Percentiles rank a stretch among this genome's conserved stretches.
phyloP scores from a whole-genome alignment of 129 eudicot species.

The Arctium minus region DNA sequence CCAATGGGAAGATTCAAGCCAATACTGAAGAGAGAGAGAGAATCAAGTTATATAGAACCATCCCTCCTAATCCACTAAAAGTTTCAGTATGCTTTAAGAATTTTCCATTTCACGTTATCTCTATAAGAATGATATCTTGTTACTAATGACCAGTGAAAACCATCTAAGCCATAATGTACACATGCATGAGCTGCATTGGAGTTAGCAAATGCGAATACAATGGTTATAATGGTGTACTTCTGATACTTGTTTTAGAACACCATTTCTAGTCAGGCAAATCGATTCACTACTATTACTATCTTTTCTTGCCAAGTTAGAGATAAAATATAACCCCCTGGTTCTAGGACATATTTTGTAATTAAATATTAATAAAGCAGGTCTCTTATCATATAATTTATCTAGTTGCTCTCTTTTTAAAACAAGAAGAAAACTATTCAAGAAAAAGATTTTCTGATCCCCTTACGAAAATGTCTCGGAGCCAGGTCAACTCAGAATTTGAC shows the following conservation, averaged over 20 bases:
- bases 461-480: background rate
- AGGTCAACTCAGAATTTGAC: background rate
- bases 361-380: background rate
- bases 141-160: background rate
- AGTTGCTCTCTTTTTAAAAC: background rate
- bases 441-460: background rate
- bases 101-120: background rate
- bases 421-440: background rate
- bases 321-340: background rate
- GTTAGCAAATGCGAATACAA: background rate
- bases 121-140: background rate
- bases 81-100: background rate
- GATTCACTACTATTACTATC: background rate
- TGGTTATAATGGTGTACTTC: background rate
- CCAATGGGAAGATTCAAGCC: background rate
- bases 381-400: background rate
- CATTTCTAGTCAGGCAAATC: background rate
- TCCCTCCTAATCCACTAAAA: background rate
- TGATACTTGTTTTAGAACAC: background rate
- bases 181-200: background rate
- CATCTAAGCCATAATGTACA: background rate
- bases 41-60: background rate
- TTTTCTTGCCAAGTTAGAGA: background rate
- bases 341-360: background rate
- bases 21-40: background rate